These are phyloP conservation scores for Hypsizygus marmoreus DNA, from an alignment of 768 basidiomycete species.

Conservation along the genomic window DNA sequence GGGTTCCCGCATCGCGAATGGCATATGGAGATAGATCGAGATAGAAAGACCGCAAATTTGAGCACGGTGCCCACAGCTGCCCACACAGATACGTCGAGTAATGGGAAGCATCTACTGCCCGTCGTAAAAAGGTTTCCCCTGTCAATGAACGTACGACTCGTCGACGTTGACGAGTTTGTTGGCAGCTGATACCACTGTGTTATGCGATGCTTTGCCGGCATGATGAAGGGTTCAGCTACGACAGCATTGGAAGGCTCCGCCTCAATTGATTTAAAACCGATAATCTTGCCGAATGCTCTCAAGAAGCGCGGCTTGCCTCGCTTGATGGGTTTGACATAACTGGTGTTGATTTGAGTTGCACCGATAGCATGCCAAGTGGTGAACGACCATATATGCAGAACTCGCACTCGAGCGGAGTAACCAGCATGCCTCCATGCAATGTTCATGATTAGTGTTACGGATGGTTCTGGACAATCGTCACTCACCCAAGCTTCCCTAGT, in stretches of 20 bases:
- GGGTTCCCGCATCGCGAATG: too few species aligned
- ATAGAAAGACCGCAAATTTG: too few species aligned
- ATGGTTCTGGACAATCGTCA: neutral
- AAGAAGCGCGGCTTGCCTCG: neutral
- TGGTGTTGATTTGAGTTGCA: constrained; percentile 2
- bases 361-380: constrained; percentile 25
- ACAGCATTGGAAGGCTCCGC: neutral
- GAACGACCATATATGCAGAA: constrained; percentile 27
- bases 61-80: too few species aligned
- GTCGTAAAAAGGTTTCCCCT: too few species aligned
- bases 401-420: constrained; percentile 22
- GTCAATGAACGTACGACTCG: constrained; percentile 24
- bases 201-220: constrained; percentile 16
- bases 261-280: too few species aligned
- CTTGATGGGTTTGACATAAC: neutral
- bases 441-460: neutral
- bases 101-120: too few species aligned
- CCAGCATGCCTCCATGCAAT: constrained; percentile 11
- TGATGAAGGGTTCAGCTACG: constrained; percentile 1
- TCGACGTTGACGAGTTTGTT: constrained; percentile 18
- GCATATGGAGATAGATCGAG: too few species aligned
- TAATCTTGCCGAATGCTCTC: neutral
- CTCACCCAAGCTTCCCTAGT: constrained; percentile 24
- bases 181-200: constrained; percentile 16
- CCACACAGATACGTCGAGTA: too few species aligned